Percentiles rank a stretch among this genome's conserved stretches.
phyloP scores from a whole-genome alignment of 306 rosid species.

The Vigna reflexopilosa region DNA sequence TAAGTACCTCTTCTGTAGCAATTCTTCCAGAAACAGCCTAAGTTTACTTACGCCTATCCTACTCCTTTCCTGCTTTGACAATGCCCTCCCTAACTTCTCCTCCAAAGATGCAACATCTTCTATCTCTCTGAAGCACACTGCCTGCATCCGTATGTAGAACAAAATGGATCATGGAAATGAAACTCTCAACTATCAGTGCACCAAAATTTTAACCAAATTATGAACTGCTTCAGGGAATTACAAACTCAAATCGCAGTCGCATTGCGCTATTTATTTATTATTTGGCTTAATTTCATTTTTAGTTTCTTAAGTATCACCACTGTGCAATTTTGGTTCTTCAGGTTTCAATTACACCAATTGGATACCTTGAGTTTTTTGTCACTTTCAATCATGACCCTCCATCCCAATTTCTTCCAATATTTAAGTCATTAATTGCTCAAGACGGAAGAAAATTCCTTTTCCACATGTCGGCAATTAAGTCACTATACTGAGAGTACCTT shows the following conservation, averaged over 20 bases:
- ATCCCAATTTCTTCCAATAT: not conserved
- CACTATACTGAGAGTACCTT: not conserved
- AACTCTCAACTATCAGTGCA: not conserved
- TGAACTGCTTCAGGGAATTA: conserved; percentile 11
- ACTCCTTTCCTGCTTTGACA: conserved; percentile 81
- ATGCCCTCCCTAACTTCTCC: conserved; percentile 81
- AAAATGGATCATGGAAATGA: conserved; percentile 40
- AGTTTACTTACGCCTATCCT: conserved; percentile 97
- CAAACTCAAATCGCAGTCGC: not conserved
- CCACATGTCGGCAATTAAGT: not conserved
- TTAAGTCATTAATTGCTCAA: not conserved
- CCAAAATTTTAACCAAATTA: conserved; percentile 15
- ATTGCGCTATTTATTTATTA: not conserved
- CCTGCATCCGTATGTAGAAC: conserved; percentile 58
- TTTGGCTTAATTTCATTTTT: not conserved
- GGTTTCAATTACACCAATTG: not conserved
- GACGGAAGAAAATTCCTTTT: not conserved
- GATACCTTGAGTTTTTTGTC: not conserved
- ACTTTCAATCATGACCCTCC: not conserved
- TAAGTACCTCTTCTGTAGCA: conserved; percentile 81
- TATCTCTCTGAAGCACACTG: conserved; percentile 76
- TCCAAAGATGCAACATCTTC: conserved; percentile 85
- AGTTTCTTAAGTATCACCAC: not conserved
- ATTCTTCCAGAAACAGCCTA: conserved; percentile 79
- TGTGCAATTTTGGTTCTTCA: not conserved